A percentile compares a stretch with the other conserved stretches of the same genome.
Evolutionary conservation across 2,329 filamentous ascomycete genomes (phyloP).

Genomic region (Stemphylium beticola): DNA sequence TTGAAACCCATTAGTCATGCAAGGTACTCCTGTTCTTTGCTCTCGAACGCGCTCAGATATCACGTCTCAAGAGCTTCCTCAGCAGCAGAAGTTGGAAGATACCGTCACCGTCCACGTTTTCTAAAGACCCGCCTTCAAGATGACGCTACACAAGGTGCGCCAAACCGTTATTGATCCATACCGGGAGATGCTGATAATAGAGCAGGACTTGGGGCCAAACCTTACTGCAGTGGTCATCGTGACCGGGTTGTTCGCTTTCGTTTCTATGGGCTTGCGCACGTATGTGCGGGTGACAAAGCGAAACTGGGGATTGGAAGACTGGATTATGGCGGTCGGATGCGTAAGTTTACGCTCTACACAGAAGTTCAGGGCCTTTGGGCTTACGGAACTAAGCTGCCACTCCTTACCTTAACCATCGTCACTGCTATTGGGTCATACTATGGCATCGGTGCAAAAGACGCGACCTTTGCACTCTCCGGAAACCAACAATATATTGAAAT

Average conservation of each 20-base stretch:
- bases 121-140: not conserved
- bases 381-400: conserved; percentile 2
- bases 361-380: not conserved
- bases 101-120: not conserved
- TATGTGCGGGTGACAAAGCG: conserved; percentile 24
- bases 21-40: not conserved
- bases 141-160: conserved; percentile 16
- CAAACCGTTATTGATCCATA: not conserved
- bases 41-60: not conserved
- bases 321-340: conserved; percentile 29
- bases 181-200: not conserved
- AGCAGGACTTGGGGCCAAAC: conserved; percentile 19
- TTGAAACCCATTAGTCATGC: not conserved
- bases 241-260: conserved; percentile 20
- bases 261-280: conserved; percentile 22
- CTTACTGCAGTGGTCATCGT: conserved; percentile 28
- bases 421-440: conserved; percentile 39
- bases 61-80: not conserved
- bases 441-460: conserved; percentile 41
- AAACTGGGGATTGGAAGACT: conserved; percentile 41
- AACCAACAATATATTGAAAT: conserved; percentile 19
- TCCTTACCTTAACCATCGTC: conserved; percentile 22
- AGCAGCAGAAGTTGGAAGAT: too few species aligned
- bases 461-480: conserved; percentile 19
- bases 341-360: not conserved